Evolutionary conservation across 495 filamentous ascomycete species (phyloP).

Genomic region (Saxophila tyrrhenica): DNA sequence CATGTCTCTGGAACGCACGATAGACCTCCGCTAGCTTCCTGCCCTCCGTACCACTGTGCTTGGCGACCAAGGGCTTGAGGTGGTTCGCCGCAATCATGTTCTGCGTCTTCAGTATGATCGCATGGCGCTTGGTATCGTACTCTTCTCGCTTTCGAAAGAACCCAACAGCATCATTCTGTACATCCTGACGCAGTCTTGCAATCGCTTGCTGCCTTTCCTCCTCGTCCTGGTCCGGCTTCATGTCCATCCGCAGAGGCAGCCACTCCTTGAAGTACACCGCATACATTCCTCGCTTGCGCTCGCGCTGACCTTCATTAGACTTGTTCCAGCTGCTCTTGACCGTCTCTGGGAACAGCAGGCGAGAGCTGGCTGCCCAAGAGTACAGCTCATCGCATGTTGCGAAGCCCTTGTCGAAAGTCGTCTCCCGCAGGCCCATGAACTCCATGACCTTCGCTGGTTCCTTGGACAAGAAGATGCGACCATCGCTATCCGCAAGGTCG

Average conservation of each 20-base stretch:
- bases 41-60: neutral
- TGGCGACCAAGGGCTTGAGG: conserved; percentile 5
- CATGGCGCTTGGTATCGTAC: conserved; percentile 15
- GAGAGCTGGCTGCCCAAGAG: conserved; percentile 40
- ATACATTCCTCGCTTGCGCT: conserved; percentile 38
- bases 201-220: neutral
- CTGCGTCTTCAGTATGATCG: neutral
- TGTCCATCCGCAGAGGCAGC: conserved; percentile 14
- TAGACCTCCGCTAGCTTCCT: conserved; percentile 10
- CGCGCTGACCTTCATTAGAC: conserved; percentile 38
- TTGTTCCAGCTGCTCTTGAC: conserved; percentile 31
- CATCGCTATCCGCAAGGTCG: conserved; percentile 37
- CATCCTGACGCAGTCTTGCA: neutral
- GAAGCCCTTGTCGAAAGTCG: conserved; percentile 34
- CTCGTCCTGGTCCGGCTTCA: neutral
- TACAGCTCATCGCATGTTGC: conserved; percentile 42
- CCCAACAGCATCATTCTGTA: conserved; percentile 19
- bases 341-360: conserved; percentile 36
- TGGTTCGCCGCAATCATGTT: neutral
- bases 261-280: conserved; percentile 43
- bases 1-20: conserved; percentile 8
- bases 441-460: conserved; percentile 41
- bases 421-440: conserved; percentile 46
- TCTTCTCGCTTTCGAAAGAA: conserved; percentile 21
- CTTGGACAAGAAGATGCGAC: conserved; percentile 44